phyloP scores from a whole-genome alignment of 495 filamentous ascomycete genomes.

The Bacidia rubella region DNA sequence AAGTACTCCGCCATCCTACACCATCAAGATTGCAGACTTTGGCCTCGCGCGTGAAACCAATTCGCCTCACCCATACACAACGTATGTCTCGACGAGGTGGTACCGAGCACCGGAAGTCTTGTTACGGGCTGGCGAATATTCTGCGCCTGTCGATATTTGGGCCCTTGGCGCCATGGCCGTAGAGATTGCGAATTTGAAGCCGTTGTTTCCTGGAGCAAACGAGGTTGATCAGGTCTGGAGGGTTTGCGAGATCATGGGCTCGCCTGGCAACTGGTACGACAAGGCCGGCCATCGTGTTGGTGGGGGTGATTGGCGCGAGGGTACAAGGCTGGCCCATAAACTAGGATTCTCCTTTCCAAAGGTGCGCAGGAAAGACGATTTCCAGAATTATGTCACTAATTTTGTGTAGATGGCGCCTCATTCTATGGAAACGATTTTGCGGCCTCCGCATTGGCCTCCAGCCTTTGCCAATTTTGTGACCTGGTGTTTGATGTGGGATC shows the following conservation, averaged over 20 bases:
- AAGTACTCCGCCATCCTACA: conserved; percentile 82
- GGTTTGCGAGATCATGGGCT: conserved; percentile 99
- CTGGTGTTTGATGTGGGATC: conserved; percentile 99
- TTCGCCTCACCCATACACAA: conserved; percentile 91
- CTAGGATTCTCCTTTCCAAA: conserved; percentile 97
- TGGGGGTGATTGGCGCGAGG: conserved; percentile 96
- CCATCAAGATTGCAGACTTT: conserved; percentile 98
- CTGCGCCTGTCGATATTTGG: conserved; percentile 97
- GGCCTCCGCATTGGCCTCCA: conserved; percentile 79
- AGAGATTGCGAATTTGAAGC: conserved; percentile 93
- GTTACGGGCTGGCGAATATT: conserved; percentile 90
- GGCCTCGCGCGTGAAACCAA: conserved; percentile 95
- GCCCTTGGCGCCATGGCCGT: conserved; percentile 98
- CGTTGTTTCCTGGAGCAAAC: conserved; percentile 92
- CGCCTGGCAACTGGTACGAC: conserved; percentile 94
- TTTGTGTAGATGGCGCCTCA: conserved; percentile 78
- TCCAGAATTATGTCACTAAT: conserved; percentile 13
- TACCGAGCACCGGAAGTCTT: conserved; percentile 96
- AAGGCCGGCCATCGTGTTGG: conserved; percentile 77
- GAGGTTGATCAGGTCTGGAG: conserved; percentile 99
- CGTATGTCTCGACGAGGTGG: conserved; percentile 97
- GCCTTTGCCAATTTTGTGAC: conserved; percentile 87
- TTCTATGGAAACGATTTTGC: conserved; percentile 87
- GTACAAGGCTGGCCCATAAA: conserved; percentile 81
- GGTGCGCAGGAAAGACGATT: conserved; percentile 25